These are phyloP conservation scores for Linanthus parryae DNA, from an alignment of 148 eudicot species.

Conservation along the genomic window DNA sequence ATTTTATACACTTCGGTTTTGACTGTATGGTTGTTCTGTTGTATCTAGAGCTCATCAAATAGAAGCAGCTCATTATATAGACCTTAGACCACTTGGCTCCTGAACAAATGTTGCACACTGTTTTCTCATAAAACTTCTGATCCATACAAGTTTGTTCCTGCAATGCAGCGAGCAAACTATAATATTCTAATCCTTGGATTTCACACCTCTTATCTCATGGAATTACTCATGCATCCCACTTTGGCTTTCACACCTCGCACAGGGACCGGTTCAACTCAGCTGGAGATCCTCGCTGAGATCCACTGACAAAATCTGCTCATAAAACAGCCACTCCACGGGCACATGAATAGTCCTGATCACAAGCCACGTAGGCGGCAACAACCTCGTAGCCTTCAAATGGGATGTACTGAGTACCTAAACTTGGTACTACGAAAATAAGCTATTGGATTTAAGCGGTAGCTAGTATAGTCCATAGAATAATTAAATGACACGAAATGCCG, in stretches of 20 bases:
- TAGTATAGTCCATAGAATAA: constrained; percentile 14
- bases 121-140: too few species aligned
- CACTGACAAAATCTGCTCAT: constrained; percentile 14
- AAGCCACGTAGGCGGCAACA: constrained; percentile 13
- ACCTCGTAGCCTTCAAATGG: background rate
- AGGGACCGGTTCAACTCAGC: constrained; percentile 40
- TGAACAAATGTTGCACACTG: too few species aligned
- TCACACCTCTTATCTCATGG: too few species aligned
- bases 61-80: too few species aligned
- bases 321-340: constrained; percentile 22
- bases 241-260: constrained; percentile 30
- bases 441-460: constrained; percentile 19
- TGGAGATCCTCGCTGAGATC: constrained; percentile 26
- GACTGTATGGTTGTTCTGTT: too few species aligned
- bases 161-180: too few species aligned
- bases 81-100: too few species aligned
- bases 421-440: constrained; percentile 30
- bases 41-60: too few species aligned
- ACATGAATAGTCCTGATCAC: constrained; percentile 20
- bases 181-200: too few species aligned
- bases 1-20: too few species aligned
- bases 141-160: too few species aligned
- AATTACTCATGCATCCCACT: constrained; percentile 34
- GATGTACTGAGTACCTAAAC: constrained; percentile 35
- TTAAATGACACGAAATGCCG: constrained; percentile 32